phyloP scores from a whole-genome alignment of 345 rosid species.

The Sisymbrium altissimum region DNA sequence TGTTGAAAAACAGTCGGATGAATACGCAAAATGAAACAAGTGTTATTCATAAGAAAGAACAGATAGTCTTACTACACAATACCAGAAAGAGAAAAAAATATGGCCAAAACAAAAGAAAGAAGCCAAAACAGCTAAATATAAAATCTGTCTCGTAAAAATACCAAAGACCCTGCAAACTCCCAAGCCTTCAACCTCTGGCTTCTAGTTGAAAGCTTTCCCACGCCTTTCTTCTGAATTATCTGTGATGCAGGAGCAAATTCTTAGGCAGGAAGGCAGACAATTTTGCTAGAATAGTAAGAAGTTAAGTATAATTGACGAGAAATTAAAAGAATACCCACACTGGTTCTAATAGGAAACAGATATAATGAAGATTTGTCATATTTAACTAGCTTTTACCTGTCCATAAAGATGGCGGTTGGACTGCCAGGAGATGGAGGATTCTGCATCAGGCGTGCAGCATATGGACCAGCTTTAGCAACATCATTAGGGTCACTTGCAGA shows the following conservation, averaged over 20 bases:
- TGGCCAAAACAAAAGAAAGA: neutral
- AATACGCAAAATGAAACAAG: neutral
- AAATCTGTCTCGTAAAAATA: neutral
- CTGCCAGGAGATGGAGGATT: constrained; percentile 84
- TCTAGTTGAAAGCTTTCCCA: constrained; percentile 9
- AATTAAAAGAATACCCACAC: neutral
- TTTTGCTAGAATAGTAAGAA: neutral
- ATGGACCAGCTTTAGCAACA: constrained; percentile 51
- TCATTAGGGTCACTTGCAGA: constrained; percentile 48
- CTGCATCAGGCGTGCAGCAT: constrained; percentile 46
- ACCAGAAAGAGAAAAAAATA: neutral
- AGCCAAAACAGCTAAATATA: constrained; percentile 1
- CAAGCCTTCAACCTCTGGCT: constrained; percentile 9
- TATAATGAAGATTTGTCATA: neutral
- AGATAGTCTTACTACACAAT: neutral
- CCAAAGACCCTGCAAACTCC: constrained; percentile 4
- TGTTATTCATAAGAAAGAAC: neutral
- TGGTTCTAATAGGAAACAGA: neutral
- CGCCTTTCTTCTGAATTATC: neutral
- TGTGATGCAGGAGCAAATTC: neutral
- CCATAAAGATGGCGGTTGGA: constrained; percentile 73
- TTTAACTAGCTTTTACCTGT: constrained; percentile 36
- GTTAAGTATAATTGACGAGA: neutral
- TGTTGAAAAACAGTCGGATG: neutral
- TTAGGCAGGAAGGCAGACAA: neutral